Evolutionary conservation across 495 filamentous ascomycete species (phyloP).

Genomic region (Cudoniella acicularis): DNA sequence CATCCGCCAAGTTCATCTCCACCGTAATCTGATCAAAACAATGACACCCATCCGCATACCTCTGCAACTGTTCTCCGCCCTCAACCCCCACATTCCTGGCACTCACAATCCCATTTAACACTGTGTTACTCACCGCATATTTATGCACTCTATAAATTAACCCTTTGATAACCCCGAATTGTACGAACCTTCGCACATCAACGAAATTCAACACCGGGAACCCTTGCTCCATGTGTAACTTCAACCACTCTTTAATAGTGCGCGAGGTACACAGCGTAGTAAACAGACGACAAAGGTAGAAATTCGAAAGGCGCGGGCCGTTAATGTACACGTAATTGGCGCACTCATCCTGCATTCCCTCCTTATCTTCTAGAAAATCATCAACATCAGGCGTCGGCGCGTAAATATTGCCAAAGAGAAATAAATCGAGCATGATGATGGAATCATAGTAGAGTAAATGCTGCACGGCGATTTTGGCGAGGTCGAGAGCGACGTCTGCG

Average conservation of each 20-base stretch:
- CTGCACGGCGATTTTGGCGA: slow-evolving; percentile 77
- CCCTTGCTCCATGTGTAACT: slow-evolving; percentile 57
- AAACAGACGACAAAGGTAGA: slow-evolving; percentile 67
- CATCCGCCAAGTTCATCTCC: slow-evolving; percentile 60
- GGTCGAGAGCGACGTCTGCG: slow-evolving; percentile 79
- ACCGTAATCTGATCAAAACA: slow-evolving; percentile 81
- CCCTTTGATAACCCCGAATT: slow-evolving; percentile 93
- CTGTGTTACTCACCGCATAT: slow-evolving; percentile 67
- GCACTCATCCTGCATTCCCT: slow-evolving; percentile 78
- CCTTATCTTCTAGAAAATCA: slow-evolving; percentile 63
- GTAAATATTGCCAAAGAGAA: slow-evolving; percentile 89
- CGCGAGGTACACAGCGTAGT: slow-evolving; percentile 72
- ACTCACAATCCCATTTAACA: slow-evolving; percentile 33
- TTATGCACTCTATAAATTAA: slow-evolving; percentile 93
- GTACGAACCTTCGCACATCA: slow-evolving; percentile 86
- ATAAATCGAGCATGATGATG: slow-evolving; percentile 72
- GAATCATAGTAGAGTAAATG: slow-evolving; percentile 83
- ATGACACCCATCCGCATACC: slow-evolving; percentile 77
- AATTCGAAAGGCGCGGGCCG: slow-evolving; percentile 35
- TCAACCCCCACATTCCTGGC: slow-evolving; percentile 35
- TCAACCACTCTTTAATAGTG: slow-evolving; percentile 77
- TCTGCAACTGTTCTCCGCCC: slow-evolving; percentile 45
- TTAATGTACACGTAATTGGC: slow-evolving; percentile 63
- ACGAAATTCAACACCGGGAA: slow-evolving; percentile 61
- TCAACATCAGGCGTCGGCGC: slow-evolving; percentile 74